A percentile compares a stretch with the other conserved stretches of the same genome.
phyloP scores from a whole-genome alignment of 345 rosid species.

The Sisymbrium irio region DNA sequence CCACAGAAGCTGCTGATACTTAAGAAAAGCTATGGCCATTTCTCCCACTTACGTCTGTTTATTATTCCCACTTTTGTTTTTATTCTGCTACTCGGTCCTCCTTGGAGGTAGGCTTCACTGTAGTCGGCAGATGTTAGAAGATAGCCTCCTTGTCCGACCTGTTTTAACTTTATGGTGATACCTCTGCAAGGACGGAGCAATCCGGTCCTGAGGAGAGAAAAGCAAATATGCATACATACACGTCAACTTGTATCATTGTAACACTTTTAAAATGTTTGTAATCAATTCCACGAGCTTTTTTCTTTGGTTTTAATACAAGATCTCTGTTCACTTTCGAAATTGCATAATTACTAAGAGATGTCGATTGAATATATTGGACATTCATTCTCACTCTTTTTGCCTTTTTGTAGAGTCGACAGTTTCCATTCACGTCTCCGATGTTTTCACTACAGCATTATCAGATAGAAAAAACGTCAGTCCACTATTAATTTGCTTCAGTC shows the following conservation, averaged over 20 bases:
- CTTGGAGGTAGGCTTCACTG: slow-evolving; percentile 17
- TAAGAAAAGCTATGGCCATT: slow-evolving; percentile 28
- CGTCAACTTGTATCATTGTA: slow-evolving; percentile 38
- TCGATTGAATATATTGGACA: background rate
- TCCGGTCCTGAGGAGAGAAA: slow-evolving; percentile 20
- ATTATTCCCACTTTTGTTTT: slow-evolving; percentile 13
- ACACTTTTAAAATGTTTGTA: slow-evolving; percentile 20
- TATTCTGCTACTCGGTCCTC: slow-evolving; percentile 8
- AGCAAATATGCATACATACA: slow-evolving; percentile 37
- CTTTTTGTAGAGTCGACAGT: background rate
- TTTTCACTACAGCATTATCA: background rate
- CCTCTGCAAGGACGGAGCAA: slow-evolving; percentile 29
- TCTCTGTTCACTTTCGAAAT: background rate
- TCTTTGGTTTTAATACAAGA: background rate
- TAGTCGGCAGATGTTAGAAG: slow-evolving; percentile 24
- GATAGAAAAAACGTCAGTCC: background rate
- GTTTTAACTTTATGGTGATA: slow-evolving; percentile 30
- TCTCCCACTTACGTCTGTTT: slow-evolving; percentile 12
- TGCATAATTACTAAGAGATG: background rate
- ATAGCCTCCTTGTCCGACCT: slow-evolving; percentile 23
- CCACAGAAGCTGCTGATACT: slow-evolving; percentile 40
- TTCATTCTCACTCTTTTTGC: background rate
- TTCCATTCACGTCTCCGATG: background rate
- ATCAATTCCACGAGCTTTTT: slow-evolving; percentile 5
- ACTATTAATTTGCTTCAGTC: no score